Conservation (phyloP, 2,329 filamentous ascomycete species). For the Endoconidiophora polonica region DNA sequence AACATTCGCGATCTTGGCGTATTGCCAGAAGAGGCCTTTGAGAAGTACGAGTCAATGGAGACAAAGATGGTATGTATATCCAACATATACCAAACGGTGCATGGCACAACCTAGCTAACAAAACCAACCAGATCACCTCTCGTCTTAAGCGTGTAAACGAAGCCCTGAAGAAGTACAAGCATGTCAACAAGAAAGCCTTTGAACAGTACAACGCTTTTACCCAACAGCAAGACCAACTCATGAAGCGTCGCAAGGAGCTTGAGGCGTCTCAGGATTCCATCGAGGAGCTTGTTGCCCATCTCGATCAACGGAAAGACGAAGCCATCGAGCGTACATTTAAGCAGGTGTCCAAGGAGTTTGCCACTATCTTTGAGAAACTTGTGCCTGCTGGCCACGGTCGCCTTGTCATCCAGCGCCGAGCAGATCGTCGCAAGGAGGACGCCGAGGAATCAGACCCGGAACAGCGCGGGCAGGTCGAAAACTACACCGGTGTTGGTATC, state of each 20-base stretch:
- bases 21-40: conserved; percentile 82
- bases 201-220: conserved; percentile 98
- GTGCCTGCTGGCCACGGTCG: conserved; percentile 86
- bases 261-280: conserved; percentile 77
- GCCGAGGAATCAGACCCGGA: conserved; percentile 53
- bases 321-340: conserved; percentile 98
- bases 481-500: conserved; percentile 91
- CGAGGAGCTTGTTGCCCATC: conserved; percentile 75
- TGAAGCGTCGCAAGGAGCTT: conserved; percentile 70
- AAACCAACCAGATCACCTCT: conserved; percentile 32
- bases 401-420: conserved; percentile 80
- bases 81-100: background rate
- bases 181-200: conserved; percentile 98
- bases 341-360: conserved; percentile 87
- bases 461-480: conserved; percentile 62
- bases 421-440: conserved; percentile 47
- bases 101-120: background rate
- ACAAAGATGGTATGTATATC: conserved; percentile 47
- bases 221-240: conserved; percentile 71
- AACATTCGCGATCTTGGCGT: conserved; percentile 89
- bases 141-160: conserved; percentile 84
- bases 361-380: conserved; percentile 82
- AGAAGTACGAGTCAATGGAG: conserved; percentile 73
- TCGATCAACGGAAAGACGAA: conserved; percentile 93
- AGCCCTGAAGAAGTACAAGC: conserved; percentile 85